Base-by-base conservation (phyloP, 805 yeast species). In the Pichia exigua region DNA sequence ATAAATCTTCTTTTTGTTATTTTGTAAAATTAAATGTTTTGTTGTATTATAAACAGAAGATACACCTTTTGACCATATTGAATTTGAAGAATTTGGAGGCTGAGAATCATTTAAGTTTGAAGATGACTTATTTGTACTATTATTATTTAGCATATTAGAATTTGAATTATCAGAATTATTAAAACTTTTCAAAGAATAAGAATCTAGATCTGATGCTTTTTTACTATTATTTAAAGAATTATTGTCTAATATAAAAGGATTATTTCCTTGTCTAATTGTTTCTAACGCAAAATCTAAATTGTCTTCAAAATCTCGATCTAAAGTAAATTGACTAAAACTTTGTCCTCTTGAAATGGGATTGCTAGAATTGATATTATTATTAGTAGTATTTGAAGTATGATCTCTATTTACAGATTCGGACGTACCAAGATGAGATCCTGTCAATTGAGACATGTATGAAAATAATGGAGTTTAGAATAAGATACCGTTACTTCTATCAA, bases 241-340 rank as follows among this genome's bases (percentile, higher is more conserved):
- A 22, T 42, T 52, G 12, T 52, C 27, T 24, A 22, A 28, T 12
- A 4, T 2, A 35, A 52, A 46, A 7, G 55, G 50, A 62, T 69
- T 45, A 4, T 22, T 73, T 56, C 60, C 64, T 50, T 61, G 70
- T 59, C 68, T 73, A 57, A 72, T 73, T 64, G 67, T 81, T 59
- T 79, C 79, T 57, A 85, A 68, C 1, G 89, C 92, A 46, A 79
- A 79, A 59, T 82, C 86, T 52, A 83, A 70, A 12, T 85, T 80
- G 56, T 73, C 74, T 61, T 84, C 89, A 61, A 85, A 78, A 57
- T 74, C 74, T 57, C 78, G 76, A 58, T 84, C 89, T 59, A 83
- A 74, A 41, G 59, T 58, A 13, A 80, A 71, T 45, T 77, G 76
- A 30, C 60, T 67, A 41, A 65, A 54, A 52, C 66, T 66, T 43